Base-by-base conservation (phyloP, 2,329 filamentous ascomycete species). In the Aspergillus novofumigatus region DNA sequence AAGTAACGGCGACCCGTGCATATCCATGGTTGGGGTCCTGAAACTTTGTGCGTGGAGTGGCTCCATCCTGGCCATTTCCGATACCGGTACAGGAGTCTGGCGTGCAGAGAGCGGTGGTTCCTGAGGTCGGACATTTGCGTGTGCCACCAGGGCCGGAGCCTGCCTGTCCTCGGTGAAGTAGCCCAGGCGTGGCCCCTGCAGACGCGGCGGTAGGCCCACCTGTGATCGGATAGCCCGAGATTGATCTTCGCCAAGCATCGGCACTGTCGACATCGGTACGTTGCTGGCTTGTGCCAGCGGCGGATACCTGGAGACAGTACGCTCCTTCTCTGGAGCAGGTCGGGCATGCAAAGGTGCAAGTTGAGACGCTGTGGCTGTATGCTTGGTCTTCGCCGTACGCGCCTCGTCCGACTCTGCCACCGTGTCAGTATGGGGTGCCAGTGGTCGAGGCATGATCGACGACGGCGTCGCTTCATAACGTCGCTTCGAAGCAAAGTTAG, bases 401-500 rank as follows among this genome's bases (percentile, higher is more conserved):
- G 54, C 62, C 35, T 73, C 71, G 23, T 73, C 71, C 28, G 28
- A 29, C 49, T 76, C 75, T 5, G 67, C 58, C 32, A 68, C 64
- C 21, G 62, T 51, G 20, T 79, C 77, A n/a, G 69, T 72, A 61
- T 73, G 77, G 20, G 74, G 77, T 25, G 73, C 78, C 53, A 77
- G 68, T 25, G 71, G 73, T 41, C 76, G 71, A 55, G 75, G 77
- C 51, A 70, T 63, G 38, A 76, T 73, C 20, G 73, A 66, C 4
- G 77, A 75, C 1, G 77, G 73, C 14, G 74, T 75, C 41, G 75
- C 69, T 60, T 80, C 78, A 57, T 80, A 78, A n/a, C 77, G 75
- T 54, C 79, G 72, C 65, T 80, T 81, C 17, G 75, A 69, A n/a
- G 72, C 68, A 53, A 74, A 71, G 54, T 70, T 77, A 25, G 75